phyloP scores from a whole-genome alignment of 2,329 filamentous ascomycete genomes.

The Claviceps digitariae region DNA sequence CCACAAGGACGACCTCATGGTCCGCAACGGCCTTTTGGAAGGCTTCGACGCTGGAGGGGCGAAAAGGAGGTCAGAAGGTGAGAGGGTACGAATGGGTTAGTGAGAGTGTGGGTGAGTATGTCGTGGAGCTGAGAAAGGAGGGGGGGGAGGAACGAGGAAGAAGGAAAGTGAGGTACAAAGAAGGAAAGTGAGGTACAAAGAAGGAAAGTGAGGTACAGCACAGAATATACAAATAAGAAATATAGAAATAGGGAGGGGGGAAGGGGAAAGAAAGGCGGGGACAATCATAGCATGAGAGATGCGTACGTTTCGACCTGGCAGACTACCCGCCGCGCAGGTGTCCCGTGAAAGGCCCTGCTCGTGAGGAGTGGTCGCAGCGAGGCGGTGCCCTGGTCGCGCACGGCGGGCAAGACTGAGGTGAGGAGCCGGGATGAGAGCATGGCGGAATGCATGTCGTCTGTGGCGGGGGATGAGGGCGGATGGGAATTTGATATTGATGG shows the following conservation, averaged over 20 bases:
- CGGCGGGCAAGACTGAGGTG: neutral
- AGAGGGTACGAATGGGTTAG: neutral
- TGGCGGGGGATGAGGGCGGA: too few relatives aligned
- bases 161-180: neutral
- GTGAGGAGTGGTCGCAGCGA: slow-evolving; percentile 2
- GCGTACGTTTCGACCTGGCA: slow-evolving; percentile 29
- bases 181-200: neutral
- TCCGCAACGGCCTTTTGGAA: slow-evolving; percentile 41
- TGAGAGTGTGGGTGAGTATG: too few relatives aligned
- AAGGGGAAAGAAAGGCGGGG: neutral
- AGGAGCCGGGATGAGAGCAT: neutral
- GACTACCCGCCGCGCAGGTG: slow-evolving; percentile 29
- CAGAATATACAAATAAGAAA: neutral
- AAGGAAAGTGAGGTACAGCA: neutral
- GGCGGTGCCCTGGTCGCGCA: neutral
- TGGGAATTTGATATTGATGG: too few relatives aligned
- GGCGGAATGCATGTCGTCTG: too few relatives aligned
- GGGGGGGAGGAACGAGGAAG: neutral
- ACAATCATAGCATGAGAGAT: too few relatives aligned
- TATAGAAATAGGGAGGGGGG: neutral
- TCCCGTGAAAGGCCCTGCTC: slow-evolving; percentile 20
- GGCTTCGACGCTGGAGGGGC: slow-evolving; percentile 39
- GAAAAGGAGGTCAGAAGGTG: too few relatives aligned
- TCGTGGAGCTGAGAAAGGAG: too few relatives aligned
- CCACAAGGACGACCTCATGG: slow-evolving; percentile 55